phyloP scores from a whole-genome alignment of 176 grass and related monocot species.

The Phyllostachys edulis region DNA sequence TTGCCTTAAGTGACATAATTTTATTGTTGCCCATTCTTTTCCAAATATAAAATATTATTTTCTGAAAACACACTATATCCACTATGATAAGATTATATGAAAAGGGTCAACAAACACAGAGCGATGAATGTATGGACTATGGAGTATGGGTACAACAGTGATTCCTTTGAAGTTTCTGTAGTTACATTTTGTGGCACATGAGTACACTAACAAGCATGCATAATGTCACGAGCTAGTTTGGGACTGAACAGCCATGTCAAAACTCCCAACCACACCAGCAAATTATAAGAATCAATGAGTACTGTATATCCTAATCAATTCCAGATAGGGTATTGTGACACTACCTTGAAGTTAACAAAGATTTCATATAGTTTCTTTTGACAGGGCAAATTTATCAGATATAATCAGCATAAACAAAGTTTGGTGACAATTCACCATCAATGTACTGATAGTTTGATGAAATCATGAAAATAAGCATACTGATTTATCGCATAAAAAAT shows the following conservation, averaged over 20 bases:
- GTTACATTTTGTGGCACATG: not conserved
- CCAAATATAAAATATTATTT: conserved; percentile 8
- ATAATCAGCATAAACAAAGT: not conserved
- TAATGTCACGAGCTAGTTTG: not conserved
- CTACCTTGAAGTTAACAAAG: conserved; percentile 12
- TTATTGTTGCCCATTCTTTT: not conserved
- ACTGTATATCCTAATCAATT: not conserved
- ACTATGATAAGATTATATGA: not conserved
- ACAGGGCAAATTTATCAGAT: not conserved
- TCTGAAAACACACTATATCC: not conserved
- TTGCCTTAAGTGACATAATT: not conserved
- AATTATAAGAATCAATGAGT: not conserved
- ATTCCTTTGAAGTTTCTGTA: not conserved
- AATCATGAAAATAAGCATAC: not conserved
- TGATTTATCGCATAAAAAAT: conserved; percentile 20
- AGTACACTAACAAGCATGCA: not conserved
- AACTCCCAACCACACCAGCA: not conserved
- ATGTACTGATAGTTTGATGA: conserved; percentile 26
- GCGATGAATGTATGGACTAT: not conserved
- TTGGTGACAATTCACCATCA: not conserved
- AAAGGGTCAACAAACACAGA: conserved; percentile 1
- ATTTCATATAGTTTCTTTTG: not conserved
- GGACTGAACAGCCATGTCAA: not conserved
- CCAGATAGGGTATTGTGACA: not conserved
- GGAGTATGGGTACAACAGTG: not conserved